Evolutionary conservation across 75 land plant species (phyloP), one percentile per base, ranked within the genome.

Genomic region (Chamaecyparis obtusa): DNA sequence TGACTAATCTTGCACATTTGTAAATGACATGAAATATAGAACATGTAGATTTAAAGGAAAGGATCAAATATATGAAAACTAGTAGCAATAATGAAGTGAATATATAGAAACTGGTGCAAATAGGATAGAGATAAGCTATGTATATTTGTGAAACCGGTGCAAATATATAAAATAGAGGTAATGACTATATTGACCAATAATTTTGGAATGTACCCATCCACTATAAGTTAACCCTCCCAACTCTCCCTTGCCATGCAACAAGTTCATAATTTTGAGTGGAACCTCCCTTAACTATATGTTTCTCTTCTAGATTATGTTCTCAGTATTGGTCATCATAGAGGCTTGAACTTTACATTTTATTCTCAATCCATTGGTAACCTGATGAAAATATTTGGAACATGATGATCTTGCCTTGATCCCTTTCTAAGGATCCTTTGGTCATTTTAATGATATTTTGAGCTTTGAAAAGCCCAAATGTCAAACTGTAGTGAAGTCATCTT

Each of bases 171-270:
- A 76, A 11, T 36, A 41, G 33, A 85, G 56, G 1, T 54, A 21
- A 57, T 57, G 16, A 77, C 46, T 19, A n/a, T 14, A 86, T 80
- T 14, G 88, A 95, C 96, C 94, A 96, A 89, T 96, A 96, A 96
- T 4, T 48, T 77, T 13, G 97, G 97, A 56, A 94, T 89, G 67
- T 90, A 49, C 30, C 97, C 97, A 41, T 96, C 83, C 9, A 96
- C 94, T 27, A 11, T 82, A 3, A 96, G 90, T 86, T 96, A 94
- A 37, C 94, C 96, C 60, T 93, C 95, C 97, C 97, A 96, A 44
- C 91, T 48, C 56, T 94, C 96, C 95, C 93, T 16, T 89, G 87
- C 97, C 97, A 96, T 7, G 97, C 94, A 24, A 89, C 86, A 36
- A 90, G 93, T n/a, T 88, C 87, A 11, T n/a, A 79, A 5, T 43